Base-by-base conservation (phyloP, 140 eudicot species). In the Anethum foeniculum region DNA sequence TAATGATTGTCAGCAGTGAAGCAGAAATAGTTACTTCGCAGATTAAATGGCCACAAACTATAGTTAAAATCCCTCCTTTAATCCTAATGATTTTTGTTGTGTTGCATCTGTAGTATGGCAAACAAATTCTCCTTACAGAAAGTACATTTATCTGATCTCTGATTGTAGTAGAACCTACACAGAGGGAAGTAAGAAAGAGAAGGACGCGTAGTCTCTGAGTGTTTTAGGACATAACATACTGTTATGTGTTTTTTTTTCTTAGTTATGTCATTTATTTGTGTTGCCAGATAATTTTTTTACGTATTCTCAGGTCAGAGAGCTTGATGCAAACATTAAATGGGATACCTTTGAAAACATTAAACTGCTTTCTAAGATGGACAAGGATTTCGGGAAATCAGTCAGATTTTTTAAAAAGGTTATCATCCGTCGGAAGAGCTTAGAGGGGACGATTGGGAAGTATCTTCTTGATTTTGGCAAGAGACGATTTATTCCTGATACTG, bases 401-500 rank as follows among this genome's bases (percentile, higher is more conserved):
- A 89, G 90, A 81, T 89, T 91, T 13, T 95, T 95, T 75, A 95
- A 91, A 82, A 95, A 95, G 82, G 97, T 85, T 82, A 87, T 87
- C 78, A 64, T 95, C 38, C 92, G 97, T 7, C 90, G 93, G 82
- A 94, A 92, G 85, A 76, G 85, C 82, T 75, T 87, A 39, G 96
- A 89, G 81, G 95, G 95, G 44, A 43, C 80, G 34, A 72, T 32
- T 51, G 91, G 86, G 65, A 92, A 84, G 82, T 94, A 92, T 83
- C 99, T 94, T 88, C 86, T 94, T 43, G 99, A 94, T 85, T 94
- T 94, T 86, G 99, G 99, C 36, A 94, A 92, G 81, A 89, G 97
- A 87, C 88, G 97, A 78, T 85, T 89, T 86, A 89, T 94, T 79
- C 99, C 99, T 30, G 97, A 94, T 81, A 77, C 85, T 65, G 95